These are phyloP conservation scores for Erythrobasidium hasegawianum DNA, from an alignment of 1,284 basidiomycete genomes.

Conservation along the genomic window DNA sequence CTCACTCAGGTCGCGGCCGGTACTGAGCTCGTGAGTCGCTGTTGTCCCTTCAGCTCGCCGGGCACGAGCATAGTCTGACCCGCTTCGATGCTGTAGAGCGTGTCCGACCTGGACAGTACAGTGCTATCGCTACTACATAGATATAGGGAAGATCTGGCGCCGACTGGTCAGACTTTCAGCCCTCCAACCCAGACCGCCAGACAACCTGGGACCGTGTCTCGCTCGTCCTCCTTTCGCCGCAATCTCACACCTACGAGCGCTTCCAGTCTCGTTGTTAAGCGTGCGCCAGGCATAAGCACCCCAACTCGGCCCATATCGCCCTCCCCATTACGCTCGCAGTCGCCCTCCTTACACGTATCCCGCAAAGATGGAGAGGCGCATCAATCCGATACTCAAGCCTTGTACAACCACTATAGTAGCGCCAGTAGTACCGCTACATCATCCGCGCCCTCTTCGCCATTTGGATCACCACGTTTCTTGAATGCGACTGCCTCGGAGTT, in stretches of 20 bases:
- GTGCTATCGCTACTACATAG: slow-evolving; percentile 43
- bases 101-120: slow-evolving; percentile 39
- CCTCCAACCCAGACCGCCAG: slow-evolving; percentile 38
- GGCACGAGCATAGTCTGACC: not conserved
- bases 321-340: slow-evolving; percentile 23
- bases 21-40: slow-evolving; percentile 34
- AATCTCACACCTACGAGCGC: slow-evolving; percentile 28
- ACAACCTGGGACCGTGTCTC: slow-evolving; percentile 39
- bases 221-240: slow-evolving; percentile 43
- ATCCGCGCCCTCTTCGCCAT: slow-evolving; percentile 38
- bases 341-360: slow-evolving; percentile 19
- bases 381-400: slow-evolving; percentile 14
- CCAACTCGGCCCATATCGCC: slow-evolving; percentile 27
- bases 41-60: not conserved
- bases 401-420: slow-evolving; percentile 8
- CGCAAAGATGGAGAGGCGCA: slow-evolving; percentile 6
- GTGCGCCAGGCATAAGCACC: slow-evolving; percentile 19
- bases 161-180: slow-evolving; percentile 41
- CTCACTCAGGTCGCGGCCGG: slow-evolving; percentile 34
- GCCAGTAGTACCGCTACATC: not conserved
- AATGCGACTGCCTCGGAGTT: slow-evolving; percentile 44
- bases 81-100: not conserved
- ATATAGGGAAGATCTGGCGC: slow-evolving; percentile 42
- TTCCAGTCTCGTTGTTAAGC: slow-evolving; percentile 26
- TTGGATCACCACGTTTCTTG: slow-evolving; percentile 38